Evolutionary conservation across 148 eudicot species (phyloP).

Genomic region (Pharnaceum exiguum): DNA sequence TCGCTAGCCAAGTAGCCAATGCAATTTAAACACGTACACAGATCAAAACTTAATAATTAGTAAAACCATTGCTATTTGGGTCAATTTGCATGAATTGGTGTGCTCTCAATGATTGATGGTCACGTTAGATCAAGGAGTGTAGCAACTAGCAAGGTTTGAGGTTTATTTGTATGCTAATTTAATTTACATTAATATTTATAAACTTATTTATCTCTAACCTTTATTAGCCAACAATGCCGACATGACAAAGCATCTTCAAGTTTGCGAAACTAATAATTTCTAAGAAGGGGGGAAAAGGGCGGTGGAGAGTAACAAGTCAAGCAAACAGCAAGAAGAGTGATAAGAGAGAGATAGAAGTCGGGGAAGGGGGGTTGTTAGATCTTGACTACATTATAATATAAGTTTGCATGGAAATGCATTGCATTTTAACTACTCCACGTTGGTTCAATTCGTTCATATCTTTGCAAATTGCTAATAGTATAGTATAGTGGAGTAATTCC

Average conservation of each 20-base stretch:
- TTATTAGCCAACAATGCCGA: conserved; percentile 10
- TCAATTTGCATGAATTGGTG: conserved; percentile 25
- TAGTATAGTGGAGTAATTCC: too few species aligned
- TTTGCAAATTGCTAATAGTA: neutral
- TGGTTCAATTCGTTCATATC: neutral
- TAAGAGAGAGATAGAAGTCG: neutral
- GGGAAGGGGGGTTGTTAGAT: conserved; percentile 25
- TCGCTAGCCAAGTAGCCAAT: conserved; percentile 15
- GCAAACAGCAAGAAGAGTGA: conserved; percentile 9
- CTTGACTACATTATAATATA: conserved; percentile 11
- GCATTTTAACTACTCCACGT: conserved; percentile 17
- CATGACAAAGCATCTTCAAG: conserved; percentile 21
- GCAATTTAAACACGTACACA: conserved; percentile 6
- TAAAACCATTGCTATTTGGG: neutral
- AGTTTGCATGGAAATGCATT: conserved; percentile 18
- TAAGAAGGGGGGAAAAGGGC: conserved; percentile 4
- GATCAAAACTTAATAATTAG: neutral
- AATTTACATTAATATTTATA: neutral
- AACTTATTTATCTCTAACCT: neutral
- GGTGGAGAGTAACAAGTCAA: conserved; percentile 23
- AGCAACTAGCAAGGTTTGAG: conserved; percentile 1
- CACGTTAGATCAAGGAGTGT: conserved; percentile 28
- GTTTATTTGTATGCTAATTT: neutral
- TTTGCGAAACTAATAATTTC: neutral
- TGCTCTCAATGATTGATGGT: conserved; percentile 40